Evolutionary conservation across 1,284 basidiomycete genomes (phyloP).

Genomic region (Takashimella tepidaria): DNA sequence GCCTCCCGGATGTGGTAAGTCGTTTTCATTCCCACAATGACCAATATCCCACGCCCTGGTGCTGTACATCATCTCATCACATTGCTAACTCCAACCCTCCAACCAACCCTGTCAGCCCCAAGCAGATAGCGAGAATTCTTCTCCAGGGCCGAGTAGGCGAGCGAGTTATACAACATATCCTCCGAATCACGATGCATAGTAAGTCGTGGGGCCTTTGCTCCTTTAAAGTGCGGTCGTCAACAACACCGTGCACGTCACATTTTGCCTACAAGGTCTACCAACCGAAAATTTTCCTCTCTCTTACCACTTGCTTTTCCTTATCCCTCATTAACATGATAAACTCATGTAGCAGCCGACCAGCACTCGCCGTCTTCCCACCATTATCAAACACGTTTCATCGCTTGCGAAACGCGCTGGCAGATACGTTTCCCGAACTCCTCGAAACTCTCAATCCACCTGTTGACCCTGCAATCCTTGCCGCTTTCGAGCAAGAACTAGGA

Average conservation of each 20-base stretch:
- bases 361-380: constrained; percentile 58
- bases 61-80: constrained; percentile 1
- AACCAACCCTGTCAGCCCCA: neutral
- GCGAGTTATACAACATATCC: constrained; percentile 24
- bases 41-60: neutral
- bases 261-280: too few species aligned
- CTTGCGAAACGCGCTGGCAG: constrained; percentile 65
- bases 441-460: constrained; percentile 87
- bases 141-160: constrained; percentile 34
- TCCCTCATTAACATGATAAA: neutral
- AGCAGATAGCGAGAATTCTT: constrained; percentile 24
- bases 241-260: too few species aligned
- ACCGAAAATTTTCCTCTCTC: neutral
- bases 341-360: neutral
- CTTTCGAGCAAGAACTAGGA: constrained; percentile 75
- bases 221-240: neutral
- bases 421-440: constrained; percentile 81
- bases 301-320: neutral
- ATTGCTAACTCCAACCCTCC: neutral
- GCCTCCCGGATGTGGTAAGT: neutral
- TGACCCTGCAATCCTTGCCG: constrained; percentile 63
- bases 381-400: constrained; percentile 72
- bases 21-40: neutral
- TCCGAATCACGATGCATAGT: constrained; percentile 22
- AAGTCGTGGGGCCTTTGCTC: constrained; percentile 4